A percentile compares a stretch with the other conserved stretches of the same genome.
Evolutionary conservation across 2,329 filamentous ascomycete species (phyloP).

Genomic region (Metarhizium robertsii): DNA sequence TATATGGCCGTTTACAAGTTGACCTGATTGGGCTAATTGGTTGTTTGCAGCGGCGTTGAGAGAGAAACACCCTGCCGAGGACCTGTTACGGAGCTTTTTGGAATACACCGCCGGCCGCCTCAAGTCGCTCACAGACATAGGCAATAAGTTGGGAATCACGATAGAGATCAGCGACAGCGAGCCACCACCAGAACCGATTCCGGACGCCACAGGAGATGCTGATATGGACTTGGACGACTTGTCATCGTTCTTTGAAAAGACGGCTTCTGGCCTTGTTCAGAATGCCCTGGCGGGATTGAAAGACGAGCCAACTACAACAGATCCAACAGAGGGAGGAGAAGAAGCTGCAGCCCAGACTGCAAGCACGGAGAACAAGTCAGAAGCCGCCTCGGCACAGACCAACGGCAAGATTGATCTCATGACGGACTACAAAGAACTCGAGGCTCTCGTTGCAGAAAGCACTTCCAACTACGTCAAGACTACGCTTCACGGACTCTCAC

Average conservation of each 20-base stretch:
- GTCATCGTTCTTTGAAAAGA: constrained; percentile 33
- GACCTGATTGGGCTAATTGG: constrained; percentile 1
- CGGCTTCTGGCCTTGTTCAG: constrained; percentile 30
- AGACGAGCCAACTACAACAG: constrained; percentile 13
- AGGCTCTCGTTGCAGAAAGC: constrained; percentile 34
- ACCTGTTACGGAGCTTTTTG: constrained; percentile 26
- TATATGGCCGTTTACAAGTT: background rate
- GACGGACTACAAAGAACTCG: constrained; percentile 32
- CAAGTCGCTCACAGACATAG: constrained; percentile 22
- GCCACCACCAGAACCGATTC: constrained; percentile 16
- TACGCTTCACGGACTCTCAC: constrained; percentile 32
- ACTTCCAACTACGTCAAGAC: constrained; percentile 36
- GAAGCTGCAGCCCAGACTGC: constrained; percentile 14
- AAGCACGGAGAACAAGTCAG: constrained; percentile 17
- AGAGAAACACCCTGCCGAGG: constrained; percentile 29
- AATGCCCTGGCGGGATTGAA: constrained; percentile 28
- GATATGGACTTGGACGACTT: constrained; percentile 31
- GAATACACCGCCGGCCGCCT: constrained; percentile 24
- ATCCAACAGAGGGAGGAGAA: constrained; percentile 14
- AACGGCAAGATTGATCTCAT: constrained; percentile 23
- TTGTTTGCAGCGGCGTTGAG: constrained; percentile 17
- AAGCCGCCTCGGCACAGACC: constrained; percentile 14
- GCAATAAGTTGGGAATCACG: constrained; percentile 24
- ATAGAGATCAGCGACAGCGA: constrained; percentile 21
- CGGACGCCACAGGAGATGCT: constrained; percentile 17